Evolutionary conservation across 2,329 filamentous ascomycete genomes (phyloP).

Genomic region (Falciphora oryzae): DNA sequence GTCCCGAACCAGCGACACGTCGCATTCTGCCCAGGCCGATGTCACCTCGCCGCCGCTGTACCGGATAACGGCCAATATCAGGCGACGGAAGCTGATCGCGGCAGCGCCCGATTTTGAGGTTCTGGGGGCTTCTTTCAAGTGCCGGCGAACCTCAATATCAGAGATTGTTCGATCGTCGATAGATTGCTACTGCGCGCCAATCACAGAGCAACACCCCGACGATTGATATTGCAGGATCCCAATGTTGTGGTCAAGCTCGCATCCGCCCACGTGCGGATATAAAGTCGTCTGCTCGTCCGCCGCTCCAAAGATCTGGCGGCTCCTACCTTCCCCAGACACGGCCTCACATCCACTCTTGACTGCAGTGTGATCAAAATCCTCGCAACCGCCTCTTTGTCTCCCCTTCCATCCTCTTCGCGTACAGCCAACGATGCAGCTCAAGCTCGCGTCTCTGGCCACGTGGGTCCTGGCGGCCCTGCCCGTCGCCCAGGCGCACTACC

Average conservation of each 20-base stretch:
- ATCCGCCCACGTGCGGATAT: neutral
- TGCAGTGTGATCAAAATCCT: neutral
- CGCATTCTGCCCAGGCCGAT: neutral
- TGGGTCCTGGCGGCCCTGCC: slow-evolving; percentile 7
- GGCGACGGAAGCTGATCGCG: neutral
- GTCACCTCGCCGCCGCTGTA: neutral
- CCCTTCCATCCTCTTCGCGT: too few species aligned
- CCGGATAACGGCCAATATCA: neutral
- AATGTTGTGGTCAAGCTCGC: neutral
- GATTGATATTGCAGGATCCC: neutral
- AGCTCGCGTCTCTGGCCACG: neutral
- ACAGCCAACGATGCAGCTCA: slow-evolving; percentile 5
- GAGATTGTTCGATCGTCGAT: neutral
- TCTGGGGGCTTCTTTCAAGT: neutral
- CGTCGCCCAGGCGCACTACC: slow-evolving; percentile 5
- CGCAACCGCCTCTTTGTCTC: neutral
- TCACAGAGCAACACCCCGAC: too few species aligned
- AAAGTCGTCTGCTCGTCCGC: neutral
- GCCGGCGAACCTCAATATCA: too few species aligned
- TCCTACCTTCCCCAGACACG: neutral
- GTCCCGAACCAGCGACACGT: neutral
- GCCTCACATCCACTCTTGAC: too few species aligned
- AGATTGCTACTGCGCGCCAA: too few species aligned
- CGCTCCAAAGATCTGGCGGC: too few species aligned
- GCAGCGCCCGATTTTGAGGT: neutral